Evolutionary conservation across 495 filamentous ascomycete species (phyloP).

Genomic region (Filosporella fistucella): DNA sequence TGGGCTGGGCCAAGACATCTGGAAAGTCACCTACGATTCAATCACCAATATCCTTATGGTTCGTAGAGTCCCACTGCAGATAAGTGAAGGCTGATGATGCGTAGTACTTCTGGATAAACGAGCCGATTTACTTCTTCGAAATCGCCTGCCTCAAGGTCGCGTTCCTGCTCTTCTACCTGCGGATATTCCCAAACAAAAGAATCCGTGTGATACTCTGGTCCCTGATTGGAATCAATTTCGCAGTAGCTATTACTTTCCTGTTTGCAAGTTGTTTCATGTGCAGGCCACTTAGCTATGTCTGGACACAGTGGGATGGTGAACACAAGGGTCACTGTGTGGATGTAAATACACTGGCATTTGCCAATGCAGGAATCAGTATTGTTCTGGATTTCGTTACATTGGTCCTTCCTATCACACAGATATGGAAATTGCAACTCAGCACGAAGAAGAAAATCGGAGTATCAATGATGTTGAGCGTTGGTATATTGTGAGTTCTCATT

Average conservation of each 20-base stretch:
- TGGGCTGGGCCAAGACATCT: slow-evolving; percentile 28
- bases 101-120: background rate
- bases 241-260: slow-evolving; percentile 34
- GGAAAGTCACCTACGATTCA: slow-evolving; percentile 19
- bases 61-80: background rate
- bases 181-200: slow-evolving; percentile 26
- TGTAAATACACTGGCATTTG: slow-evolving; percentile 40
- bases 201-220: slow-evolving; percentile 26
- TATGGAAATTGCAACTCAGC: slow-evolving; percentile 35
- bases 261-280: slow-evolving; percentile 37
- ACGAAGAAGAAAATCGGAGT: slow-evolving; percentile 39
- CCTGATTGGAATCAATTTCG: slow-evolving; percentile 31
- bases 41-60: slow-evolving; percentile 12
- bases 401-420: slow-evolving; percentile 40
- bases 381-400: slow-evolving; percentile 47
- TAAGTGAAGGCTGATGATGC: background rate
- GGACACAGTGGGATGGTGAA: slow-evolving; percentile 33
- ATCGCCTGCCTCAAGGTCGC: slow-evolving; percentile 11
- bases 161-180: slow-evolving; percentile 33
- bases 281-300: slow-evolving; percentile 31
- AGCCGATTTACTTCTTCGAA: background rate
- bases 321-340: slow-evolving; percentile 36
- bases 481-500: slow-evolving; percentile 38
- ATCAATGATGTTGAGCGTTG: slow-evolving; percentile 46
- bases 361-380: slow-evolving; percentile 44